Evolutionary conservation across 805 yeast genomes (phyloP), one percentile per base, ranked within the genome.

Genomic region (Metschnikowia koreensis): DNA sequence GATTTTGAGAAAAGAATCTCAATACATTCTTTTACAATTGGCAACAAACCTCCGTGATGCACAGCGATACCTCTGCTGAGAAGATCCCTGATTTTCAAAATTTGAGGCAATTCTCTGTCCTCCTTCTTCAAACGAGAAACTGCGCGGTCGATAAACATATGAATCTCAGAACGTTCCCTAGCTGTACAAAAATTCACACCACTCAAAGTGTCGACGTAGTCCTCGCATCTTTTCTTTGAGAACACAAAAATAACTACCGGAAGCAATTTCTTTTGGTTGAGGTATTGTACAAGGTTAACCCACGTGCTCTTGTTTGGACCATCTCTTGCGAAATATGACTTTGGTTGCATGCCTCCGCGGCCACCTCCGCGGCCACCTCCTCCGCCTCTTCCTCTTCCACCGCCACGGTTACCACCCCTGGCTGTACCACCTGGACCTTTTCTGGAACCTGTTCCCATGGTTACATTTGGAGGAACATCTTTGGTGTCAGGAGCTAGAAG

Each of bases 211-310:
- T 83, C 87, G 1, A 97, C 97, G 68, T 89, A 91, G 60, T 89
- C 96, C 68, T 93, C 98, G 69, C 97, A 91, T 60, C 91, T 81
- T 62, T 90, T 91, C 63, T 94, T 89, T 31, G 97, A 90, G 64
- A 94, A 94, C 1, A 94, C 98, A 65, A 94, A 94, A 5, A 89
- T 75, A 15, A 94, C 98, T 3, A 89, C 97, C 0, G 99, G 99
- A 28, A 92, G 73, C n/a, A 94, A 72, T 44, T 81, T 81, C 42
- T 86, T 77, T 33, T 80, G 76, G 57, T 83, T 82, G 58, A 94
- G 70, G 55, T 80, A 82, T 50, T 88, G 88, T 8, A 89, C 89
- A 36, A 94, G 67, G 26, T 83, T 81, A 3, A 80, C 66, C 91
- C 97, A 88, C 0, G 93, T 83, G 60, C 81, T 86, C 60, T 87